Evolutionary conservation across 1,139 yeast genomes (phyloP).

Genomic region (Geotrichum australiense): DNA sequence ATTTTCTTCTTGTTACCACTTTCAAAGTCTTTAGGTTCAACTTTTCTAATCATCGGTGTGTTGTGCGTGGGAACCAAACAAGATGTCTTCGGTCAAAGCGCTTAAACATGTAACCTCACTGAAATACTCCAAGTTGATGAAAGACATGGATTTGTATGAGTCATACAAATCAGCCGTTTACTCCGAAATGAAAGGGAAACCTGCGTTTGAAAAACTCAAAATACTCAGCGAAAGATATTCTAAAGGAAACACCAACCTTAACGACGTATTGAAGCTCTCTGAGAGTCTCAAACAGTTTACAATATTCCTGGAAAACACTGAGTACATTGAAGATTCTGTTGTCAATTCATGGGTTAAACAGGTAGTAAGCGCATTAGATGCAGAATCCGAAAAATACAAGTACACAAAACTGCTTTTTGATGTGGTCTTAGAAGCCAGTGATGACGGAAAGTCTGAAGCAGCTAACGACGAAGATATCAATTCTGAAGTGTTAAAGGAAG

Average conservation of each 20-base stretch:
- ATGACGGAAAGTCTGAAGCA: constrained; percentile 7
- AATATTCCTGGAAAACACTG: constrained; percentile 5
- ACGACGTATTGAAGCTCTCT: constrained; percentile 4
- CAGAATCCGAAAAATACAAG: constrained; percentile 14
- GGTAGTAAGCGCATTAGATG: constrained; percentile 12
- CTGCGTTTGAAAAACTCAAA: constrained; percentile 7
- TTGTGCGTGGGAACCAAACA: no score
- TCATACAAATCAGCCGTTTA: no score
- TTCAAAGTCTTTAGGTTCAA: no score
- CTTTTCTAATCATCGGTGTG: no score
- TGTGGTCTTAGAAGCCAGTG: constrained; percentile 19
- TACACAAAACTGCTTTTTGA: constrained; percentile 19
- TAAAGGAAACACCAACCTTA: constrained; percentile 4
- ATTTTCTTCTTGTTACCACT: no score
- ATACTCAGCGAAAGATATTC: constrained; percentile 16
- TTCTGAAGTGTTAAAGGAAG: constrained; percentile 18
- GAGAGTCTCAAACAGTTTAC: not conserved
- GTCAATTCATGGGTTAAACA: constrained; percentile 11
- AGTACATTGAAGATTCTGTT: constrained; percentile 8
- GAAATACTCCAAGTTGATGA: no score
- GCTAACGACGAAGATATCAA: not conserved
- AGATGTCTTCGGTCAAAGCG: no score
- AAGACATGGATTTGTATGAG: no score
- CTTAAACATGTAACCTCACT: no score
- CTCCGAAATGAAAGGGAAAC: constrained; percentile 7